Evolutionary conservation across 768 basidiomycete genomes (phyloP).

Genomic region (Lentinus tigrinus): DNA sequence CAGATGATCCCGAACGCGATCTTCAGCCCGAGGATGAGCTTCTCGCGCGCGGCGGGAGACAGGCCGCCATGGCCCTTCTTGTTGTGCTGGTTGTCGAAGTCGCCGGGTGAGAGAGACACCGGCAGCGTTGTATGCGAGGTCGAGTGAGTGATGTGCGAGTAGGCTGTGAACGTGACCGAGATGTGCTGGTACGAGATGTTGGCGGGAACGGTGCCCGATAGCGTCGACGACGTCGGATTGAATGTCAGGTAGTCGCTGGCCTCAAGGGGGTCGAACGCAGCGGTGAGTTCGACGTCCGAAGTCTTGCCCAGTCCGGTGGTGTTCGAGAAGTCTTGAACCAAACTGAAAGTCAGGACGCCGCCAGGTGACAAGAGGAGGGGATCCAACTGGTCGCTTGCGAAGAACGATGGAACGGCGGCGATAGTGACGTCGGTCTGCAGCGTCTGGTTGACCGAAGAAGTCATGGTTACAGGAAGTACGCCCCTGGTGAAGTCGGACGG

Average conservation of each 20-base stretch:
- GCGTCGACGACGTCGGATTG: conserved; percentile 39
- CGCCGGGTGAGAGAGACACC: conserved; percentile 43
- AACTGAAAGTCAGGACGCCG: conserved; percentile 48
- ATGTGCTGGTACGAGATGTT: conserved; percentile 44
- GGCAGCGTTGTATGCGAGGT: conserved; percentile 65
- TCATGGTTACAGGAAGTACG: conserved; percentile 59
- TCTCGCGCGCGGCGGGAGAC: conserved; percentile 44
- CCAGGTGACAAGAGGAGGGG: conserved; percentile 54
- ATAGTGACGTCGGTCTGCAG: conserved; percentile 63
- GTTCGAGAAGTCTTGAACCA: conserved; percentile 58
- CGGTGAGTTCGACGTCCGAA: conserved; percentile 52
- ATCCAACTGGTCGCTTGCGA: conserved; percentile 56
- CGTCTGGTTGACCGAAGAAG: conserved; percentile 65
- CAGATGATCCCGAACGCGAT: conserved; percentile 65
- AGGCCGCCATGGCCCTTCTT: conserved; percentile 29
- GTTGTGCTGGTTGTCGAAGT: conserved; percentile 38
- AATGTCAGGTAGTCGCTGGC: conserved; percentile 54
- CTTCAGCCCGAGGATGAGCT: conserved; percentile 55
- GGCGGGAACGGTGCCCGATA: conserved; percentile 57
- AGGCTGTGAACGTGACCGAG: conserved; percentile 63
- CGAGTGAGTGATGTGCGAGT: conserved; percentile 63
- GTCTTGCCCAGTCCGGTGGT: conserved; percentile 31
- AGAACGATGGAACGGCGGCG: conserved; percentile 71
- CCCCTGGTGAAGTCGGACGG: conserved; percentile 43
- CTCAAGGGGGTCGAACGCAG: conserved; percentile 51